A percentile compares a stretch with the other conserved stretches of the same genome.
These are phyloP conservation scores for Hygrophorus russula DNA, from an alignment of 768 basidiomycete genomes.

Conservation along the genomic window DNA sequence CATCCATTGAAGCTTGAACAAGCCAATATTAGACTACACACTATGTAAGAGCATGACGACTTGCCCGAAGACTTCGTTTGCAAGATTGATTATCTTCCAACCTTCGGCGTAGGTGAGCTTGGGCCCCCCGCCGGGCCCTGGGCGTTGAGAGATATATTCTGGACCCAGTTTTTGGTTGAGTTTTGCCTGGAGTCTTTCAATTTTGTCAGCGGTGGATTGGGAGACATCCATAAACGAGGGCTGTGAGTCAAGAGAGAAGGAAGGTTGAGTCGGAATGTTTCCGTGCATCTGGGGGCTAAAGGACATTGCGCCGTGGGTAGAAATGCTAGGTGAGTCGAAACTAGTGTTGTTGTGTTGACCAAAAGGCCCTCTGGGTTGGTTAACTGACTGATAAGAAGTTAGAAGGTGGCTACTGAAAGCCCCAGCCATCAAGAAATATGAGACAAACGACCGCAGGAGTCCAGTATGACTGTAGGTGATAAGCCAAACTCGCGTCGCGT, in stretches of 20 bases:
- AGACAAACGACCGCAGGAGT: too few species aligned
- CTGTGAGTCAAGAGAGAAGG: slow-evolving; percentile 15
- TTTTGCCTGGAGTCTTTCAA: slow-evolving; percentile 68
- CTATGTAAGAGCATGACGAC: background rate
- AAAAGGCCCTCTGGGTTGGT: slow-evolving; percentile 1
- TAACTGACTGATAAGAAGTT: slow-evolving; percentile 28
- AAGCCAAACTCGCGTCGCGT: too few species aligned
- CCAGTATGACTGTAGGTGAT: too few species aligned
- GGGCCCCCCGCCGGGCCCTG: slow-evolving; percentile 76
- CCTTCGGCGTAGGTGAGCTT: slow-evolving; percentile 94
- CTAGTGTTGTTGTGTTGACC: slow-evolving; percentile 5
- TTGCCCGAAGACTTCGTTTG: slow-evolving; percentile 90
- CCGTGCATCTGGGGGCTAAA: slow-evolving; percentile 56
- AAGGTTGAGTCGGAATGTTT: slow-evolving; percentile 15
- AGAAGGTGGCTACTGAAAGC: slow-evolving; percentile 51
- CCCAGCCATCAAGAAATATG: slow-evolving; percentile 35
- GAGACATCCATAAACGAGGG: slow-evolving; percentile 31
- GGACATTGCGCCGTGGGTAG: slow-evolving; percentile 45
- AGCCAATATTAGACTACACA: too few species aligned
- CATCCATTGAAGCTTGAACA: slow-evolving; percentile 68
- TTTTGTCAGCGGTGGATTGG: slow-evolving; percentile 52
- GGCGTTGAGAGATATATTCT: slow-evolving; percentile 82
- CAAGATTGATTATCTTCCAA: slow-evolving; percentile 96
- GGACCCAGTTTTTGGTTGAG: slow-evolving; percentile 86
- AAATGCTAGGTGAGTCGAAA: slow-evolving; percentile 18